These are phyloP conservation scores for Zanthoxylum bungeanum DNA, from an alignment of 345 rosid species.

Conservation along the genomic window DNA sequence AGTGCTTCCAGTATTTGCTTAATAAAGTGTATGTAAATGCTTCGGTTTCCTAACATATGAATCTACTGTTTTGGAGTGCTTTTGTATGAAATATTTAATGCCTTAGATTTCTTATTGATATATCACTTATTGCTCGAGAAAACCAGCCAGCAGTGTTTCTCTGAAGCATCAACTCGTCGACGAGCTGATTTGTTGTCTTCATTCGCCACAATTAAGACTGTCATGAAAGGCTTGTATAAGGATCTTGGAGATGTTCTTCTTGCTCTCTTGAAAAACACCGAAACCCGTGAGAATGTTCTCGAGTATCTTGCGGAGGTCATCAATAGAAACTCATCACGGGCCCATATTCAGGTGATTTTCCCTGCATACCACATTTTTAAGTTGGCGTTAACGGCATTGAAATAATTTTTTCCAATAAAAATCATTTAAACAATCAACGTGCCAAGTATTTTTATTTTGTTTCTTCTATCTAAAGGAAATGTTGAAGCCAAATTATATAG, in stretches of 20 bases:
- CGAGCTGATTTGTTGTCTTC: slow-evolving; percentile 83
- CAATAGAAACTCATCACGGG: slow-evolving; percentile 83
- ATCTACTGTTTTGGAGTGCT: not conserved
- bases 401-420: not conserved
- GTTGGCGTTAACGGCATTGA: not conserved
- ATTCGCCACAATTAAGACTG: slow-evolving; percentile 77
- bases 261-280: slow-evolving; percentile 58
- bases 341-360: slow-evolving; percentile 71
- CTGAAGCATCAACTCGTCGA: slow-evolving; percentile 78
- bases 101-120: slow-evolving; percentile 1
- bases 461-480: not conserved
- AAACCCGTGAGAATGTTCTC: slow-evolving; percentile 80
- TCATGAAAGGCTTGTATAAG: slow-evolving; percentile 66
- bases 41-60: not conserved
- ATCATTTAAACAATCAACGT: not conserved
- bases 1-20: not conserved
- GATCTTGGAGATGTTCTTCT: slow-evolving; percentile 72
- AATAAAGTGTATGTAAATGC: not conserved
- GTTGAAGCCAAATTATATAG: not conserved
- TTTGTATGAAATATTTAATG: not conserved
- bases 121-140: slow-evolving; percentile 23
- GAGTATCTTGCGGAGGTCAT: slow-evolving; percentile 96
- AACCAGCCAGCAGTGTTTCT: slow-evolving; percentile 91
- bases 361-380: not conserved
- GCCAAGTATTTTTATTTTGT: slow-evolving; percentile 1